Base-by-base conservation (phyloP, 345 rosid genomes). In the Eucalyptus pauciflora region DNA sequence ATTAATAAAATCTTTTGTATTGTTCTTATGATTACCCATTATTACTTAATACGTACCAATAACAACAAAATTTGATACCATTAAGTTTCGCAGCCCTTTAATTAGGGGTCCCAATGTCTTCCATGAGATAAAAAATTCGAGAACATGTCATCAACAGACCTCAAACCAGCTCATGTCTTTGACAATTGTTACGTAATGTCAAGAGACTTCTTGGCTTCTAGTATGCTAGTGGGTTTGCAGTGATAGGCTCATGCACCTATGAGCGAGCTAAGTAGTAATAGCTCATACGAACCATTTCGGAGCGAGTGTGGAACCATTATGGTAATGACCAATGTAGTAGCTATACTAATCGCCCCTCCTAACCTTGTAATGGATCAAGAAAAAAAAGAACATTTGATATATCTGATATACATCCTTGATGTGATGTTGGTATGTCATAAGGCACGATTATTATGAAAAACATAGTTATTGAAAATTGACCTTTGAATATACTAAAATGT, bases 21-120 rank as follows among this genome's bases (percentile, higher is more conserved):
- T 9, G 81, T 71, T 71, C 13, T 17, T 1, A 5, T 10, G 81
- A 71, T 18, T 37, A 33, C 81, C 37, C 46, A 37, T 33, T 71
- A 37, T 18, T 71, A 20, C 25, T 17, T 37, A 18, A 33, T 37
- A 10, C 7, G 81, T 37, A 37, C 3, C 22, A 18, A 37, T 18
- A 37, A 37, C 46, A 33, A 71, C 81, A 37, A 33, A 37, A 33
- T 37, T 71, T 10, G 43, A 31, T 31, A 67, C 12, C 43, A 67
- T 29, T 8, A 33, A 67, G 79, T 37, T 14, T 64, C 5, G 0
- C 45, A 0, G 37, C 24, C 25, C 6, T 15, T 25, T 33, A 2
- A 37, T 71, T 71, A 33, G 25, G 18, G 81, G 46, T 17, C 25
- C 12, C 81, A 10, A 6, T 37, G 45, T 71, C 81, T 33, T 37